Base-by-base conservation (phyloP, 2,329 filamentous ascomycete species). In the Aspergillus quadricinctus region DNA sequence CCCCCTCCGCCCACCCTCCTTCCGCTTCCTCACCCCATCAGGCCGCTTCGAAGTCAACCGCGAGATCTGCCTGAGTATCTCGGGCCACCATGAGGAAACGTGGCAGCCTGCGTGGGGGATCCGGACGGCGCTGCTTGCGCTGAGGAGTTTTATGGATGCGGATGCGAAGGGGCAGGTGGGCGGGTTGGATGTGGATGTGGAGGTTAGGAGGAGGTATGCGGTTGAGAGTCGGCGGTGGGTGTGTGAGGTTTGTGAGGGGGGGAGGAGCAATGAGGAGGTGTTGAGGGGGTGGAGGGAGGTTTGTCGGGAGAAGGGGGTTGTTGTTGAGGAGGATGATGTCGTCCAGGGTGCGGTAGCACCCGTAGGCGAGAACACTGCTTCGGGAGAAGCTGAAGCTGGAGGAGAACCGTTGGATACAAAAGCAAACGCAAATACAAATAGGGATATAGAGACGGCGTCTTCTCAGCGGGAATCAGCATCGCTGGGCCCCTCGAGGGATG, bases 61-160 rank as follows among this genome's bases (percentile, higher is more conserved):
- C 63, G 93, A 97, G 78, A 97, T 99, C 65, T 99, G 94, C 71
- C 84, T 99, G 17, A 90, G 86, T 67, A 99, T 97, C 67, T 90
- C 86, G 52, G 93, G 92, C 2, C 93, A 97, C 75, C 94, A 99
- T 76, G 94, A 97, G 73, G 94, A 97, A 78, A 96, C 90, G 17
- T 99, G 94, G 94, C 93, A 97, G 81, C 94, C 94, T 0, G 94
- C 94, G 0, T 99, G 94, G 94, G 94, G 94, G 0, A 88, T 99
- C 9, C 83, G 94, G 57, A 97, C 94, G 3, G 93, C 94, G 17
- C 77, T 99, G 55, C 80, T 85, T 4, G 86, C 85, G 5, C 84
- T 97, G 50, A 79, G 94, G 54, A 88, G 85, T 64, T 97, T 97
- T 74, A 97, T 99, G 92, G 92, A 95, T 72, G 92, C 88, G 3